Conservation (phyloP, 805 yeast genomes). For the Wickerhamomyces bisporus region DNA sequence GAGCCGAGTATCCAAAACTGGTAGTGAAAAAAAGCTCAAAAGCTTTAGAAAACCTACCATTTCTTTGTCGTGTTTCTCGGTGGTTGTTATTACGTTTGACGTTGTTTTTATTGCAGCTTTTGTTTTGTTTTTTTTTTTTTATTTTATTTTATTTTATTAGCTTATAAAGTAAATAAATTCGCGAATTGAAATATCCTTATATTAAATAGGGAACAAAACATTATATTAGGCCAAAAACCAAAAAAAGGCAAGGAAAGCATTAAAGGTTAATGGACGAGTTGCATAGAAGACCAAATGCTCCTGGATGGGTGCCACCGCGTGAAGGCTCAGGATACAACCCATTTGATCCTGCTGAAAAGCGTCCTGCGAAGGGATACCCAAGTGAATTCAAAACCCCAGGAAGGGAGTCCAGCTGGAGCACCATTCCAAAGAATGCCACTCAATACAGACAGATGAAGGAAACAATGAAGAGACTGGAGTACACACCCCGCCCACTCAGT, state of each 20-base stretch:
- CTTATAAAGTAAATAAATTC: too few species aligned
- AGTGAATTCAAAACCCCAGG: slow-evolving; percentile 73
- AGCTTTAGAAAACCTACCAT: background rate
- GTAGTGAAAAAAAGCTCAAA: slow-evolving; percentile 29
- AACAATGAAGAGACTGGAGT: slow-evolving; percentile 68
- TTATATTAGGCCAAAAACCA: too few species aligned
- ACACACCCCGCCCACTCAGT: slow-evolving; percentile 73
- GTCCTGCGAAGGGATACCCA: slow-evolving; percentile 86
- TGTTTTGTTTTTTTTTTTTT: too few species aligned
- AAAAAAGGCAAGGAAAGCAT: too few species aligned
- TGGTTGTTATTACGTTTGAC: too few species aligned
- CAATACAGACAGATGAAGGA: slow-evolving; percentile 65
- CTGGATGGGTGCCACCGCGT: slow-evolving; percentile 70
- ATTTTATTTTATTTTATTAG: too few species aligned
- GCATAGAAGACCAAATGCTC: slow-evolving; percentile 67
- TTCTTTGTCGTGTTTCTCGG: background rate
- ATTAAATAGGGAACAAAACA: too few species aligned
- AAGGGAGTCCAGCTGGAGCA: slow-evolving; percentile 45
- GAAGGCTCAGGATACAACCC: slow-evolving; percentile 53
- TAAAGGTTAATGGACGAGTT: slow-evolving; percentile 26
- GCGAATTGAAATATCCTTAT: too few species aligned
- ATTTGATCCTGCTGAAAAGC: slow-evolving; percentile 66
- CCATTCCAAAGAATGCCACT: slow-evolving; percentile 59
- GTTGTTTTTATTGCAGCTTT: background rate
- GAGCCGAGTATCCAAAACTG: slow-evolving; percentile 38